phyloP scores from a whole-genome alignment of 305 asterid genomes.

The Fraxinus xanthoxyloides region DNA sequence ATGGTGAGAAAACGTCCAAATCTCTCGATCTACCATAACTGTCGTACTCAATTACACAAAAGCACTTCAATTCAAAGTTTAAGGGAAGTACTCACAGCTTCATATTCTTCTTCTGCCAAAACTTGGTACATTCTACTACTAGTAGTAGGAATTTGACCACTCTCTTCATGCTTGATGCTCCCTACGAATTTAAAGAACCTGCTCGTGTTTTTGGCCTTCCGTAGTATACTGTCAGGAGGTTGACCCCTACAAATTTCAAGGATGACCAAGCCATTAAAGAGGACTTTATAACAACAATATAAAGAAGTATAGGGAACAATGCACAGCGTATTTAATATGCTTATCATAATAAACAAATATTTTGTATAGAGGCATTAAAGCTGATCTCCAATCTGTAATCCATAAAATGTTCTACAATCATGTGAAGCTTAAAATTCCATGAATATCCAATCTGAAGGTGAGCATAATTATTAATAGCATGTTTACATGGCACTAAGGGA shows the following conservation, averaged over 20 bases:
- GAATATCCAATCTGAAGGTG: neutral
- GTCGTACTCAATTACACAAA: neutral
- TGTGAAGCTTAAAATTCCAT: neutral
- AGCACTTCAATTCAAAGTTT: slow-evolving; percentile 13
- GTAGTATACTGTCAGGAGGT: slow-evolving; percentile 86
- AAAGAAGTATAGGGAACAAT: slow-evolving; percentile 19
- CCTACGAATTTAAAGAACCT: slow-evolving; percentile 87
- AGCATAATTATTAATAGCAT: neutral
- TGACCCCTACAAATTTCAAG: slow-evolving; percentile 58
- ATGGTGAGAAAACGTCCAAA: slow-evolving; percentile 4
- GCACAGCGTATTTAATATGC: slow-evolving; percentile 5
- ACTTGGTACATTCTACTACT: slow-evolving; percentile 67
- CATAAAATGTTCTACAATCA: neutral
- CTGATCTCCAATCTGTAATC: neutral
- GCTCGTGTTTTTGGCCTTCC: slow-evolving; percentile 82
- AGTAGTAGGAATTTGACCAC: slow-evolving; percentile 46
- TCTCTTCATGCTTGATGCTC: slow-evolving; percentile 67
- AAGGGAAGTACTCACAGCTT: slow-evolving; percentile 70
- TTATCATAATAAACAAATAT: neutral
- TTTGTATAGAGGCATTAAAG: neutral
- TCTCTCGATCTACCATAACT: neutral
- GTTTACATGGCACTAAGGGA: neutral
- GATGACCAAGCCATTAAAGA: slow-evolving; percentile 30
- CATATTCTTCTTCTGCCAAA: slow-evolving; percentile 89
- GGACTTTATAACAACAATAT: slow-evolving; percentile 31